Conservation (phyloP, 2,329 filamentous ascomycete species). For the Exophiala sideris region DNA sequence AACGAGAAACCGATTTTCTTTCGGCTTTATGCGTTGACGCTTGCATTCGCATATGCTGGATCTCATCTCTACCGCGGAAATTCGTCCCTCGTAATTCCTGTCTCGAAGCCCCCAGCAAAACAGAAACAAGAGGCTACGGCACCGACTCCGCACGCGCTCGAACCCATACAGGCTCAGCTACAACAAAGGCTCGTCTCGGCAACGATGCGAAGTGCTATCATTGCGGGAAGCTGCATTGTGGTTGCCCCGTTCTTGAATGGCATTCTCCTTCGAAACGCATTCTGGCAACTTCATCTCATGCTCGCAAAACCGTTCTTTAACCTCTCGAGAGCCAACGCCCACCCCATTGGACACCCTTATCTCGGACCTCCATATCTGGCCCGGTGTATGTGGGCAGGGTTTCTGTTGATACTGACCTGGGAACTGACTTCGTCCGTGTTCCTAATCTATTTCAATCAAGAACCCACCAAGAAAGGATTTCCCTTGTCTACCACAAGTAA, state of each 20-base stretch:
- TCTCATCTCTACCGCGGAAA: conserved; percentile 70
- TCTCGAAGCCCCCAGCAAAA: conserved; percentile 35
- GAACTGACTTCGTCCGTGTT: conserved; percentile 73
- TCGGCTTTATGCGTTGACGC: conserved; percentile 63
- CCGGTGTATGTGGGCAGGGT: conserved; percentile 60
- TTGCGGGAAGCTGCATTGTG: conserved; percentile 40
- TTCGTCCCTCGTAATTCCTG: conserved; percentile 61
- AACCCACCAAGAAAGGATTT: conserved; percentile 78
- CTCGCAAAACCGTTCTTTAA: conserved; percentile 72
- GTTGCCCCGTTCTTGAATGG: conserved; percentile 60
- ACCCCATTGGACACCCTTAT: conserved; percentile 55
- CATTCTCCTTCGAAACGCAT: conserved; percentile 57
- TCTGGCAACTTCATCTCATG: conserved; percentile 68
- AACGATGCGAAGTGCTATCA: conserved; percentile 34
- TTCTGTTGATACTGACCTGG: conserved; percentile 70
- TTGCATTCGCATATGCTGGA: conserved; percentile 66
- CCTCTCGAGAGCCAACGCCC: conserved; percentile 66
- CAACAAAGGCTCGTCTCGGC: conserved; percentile 33
- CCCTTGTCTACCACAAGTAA: conserved; percentile 81
- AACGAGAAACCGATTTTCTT: conserved; percentile 87
- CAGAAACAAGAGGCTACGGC: conserved; percentile 29
- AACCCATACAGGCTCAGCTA: conserved; percentile 40
- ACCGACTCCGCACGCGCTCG: conserved; percentile 36
- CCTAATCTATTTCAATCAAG: conserved; percentile 72
- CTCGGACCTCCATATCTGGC: conserved; percentile 40